These are phyloP conservation scores for Acanthamoeba divionensis DNA, from an alignment of 208 protist species.

Conservation along the genomic window DNA sequence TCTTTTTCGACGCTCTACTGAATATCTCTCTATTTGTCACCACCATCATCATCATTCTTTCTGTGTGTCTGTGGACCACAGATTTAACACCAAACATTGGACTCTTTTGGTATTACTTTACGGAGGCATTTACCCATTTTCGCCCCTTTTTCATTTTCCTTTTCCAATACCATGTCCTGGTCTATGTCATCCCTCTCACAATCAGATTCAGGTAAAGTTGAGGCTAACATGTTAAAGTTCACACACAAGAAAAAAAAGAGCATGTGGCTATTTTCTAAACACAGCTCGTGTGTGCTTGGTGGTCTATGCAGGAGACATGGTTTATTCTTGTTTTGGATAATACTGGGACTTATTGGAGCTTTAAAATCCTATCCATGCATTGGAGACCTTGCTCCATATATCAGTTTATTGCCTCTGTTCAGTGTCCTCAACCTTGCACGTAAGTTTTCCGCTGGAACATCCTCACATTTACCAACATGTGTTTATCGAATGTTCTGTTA, in stretches of 20 bases:
- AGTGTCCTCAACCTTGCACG: slow-evolving; percentile 24
- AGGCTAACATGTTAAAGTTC: neutral
- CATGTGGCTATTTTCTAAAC: neutral
- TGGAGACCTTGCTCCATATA: slow-evolving; percentile 33
- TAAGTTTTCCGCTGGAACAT: neutral
- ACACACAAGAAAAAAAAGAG: too few species aligned
- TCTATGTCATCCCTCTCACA: slow-evolving; percentile 35
- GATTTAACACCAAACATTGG: slow-evolving; percentile 55
- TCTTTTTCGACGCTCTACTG: too few species aligned
- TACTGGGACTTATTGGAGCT: slow-evolving; percentile 42
- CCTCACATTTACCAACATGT: too few species aligned
- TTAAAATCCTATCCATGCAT: slow-evolving; percentile 50
- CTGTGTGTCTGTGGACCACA: neutral
- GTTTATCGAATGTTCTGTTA: neutral
- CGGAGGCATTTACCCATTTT: slow-evolving; percentile 44
- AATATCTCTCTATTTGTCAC: too few species aligned
- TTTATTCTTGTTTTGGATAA: slow-evolving; percentile 46
- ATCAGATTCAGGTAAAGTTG: slow-evolving; percentile 45
- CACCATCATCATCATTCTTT: neutral
- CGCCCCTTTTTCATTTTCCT: slow-evolving; percentile 56
- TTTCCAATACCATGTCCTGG: slow-evolving; percentile 43
- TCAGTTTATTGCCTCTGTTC: slow-evolving; percentile 33
- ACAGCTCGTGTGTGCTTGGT: neutral
- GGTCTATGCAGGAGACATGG: neutral
- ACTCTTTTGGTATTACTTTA: slow-evolving; percentile 58